Conservation (phyloP, 768 basidiomycete genomes). For the Suillus sp. region DNA sequence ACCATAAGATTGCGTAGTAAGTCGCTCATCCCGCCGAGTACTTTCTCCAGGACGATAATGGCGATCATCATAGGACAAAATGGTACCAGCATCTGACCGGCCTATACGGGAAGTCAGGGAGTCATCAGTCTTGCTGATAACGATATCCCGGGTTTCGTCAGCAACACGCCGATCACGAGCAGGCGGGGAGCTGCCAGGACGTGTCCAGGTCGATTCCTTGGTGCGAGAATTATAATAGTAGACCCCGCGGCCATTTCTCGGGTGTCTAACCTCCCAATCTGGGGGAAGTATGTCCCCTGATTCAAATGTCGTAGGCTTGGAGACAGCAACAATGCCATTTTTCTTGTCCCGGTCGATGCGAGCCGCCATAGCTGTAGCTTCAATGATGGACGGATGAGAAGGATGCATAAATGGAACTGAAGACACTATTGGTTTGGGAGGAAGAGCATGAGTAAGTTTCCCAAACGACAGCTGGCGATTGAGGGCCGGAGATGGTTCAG, state of each 20-base stretch:
- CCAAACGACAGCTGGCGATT: constrained; percentile 32
- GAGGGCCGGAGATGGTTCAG: constrained; percentile 27
- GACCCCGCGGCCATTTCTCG: constrained; percentile 47
- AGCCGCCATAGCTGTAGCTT: constrained; percentile 63
- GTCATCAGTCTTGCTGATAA: constrained; percentile 27
- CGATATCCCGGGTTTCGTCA: constrained; percentile 31
- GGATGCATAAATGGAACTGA: constrained; percentile 54
- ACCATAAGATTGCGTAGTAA: constrained; percentile 22
- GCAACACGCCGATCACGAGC: constrained; percentile 25
- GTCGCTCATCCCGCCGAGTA: constrained; percentile 31
- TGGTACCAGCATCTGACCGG: constrained; percentile 29
- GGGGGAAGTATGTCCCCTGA: constrained; percentile 46
- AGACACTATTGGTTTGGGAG: constrained; percentile 62
- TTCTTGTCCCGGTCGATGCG: constrained; percentile 46
- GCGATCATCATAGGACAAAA: constrained; percentile 59
- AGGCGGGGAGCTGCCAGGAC: constrained; percentile 41
- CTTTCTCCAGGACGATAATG: constrained; percentile 59
- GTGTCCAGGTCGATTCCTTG: constrained; percentile 58
- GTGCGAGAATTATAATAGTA: constrained; percentile 66
- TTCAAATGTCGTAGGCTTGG: constrained; percentile 30
- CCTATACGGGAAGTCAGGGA: constrained; percentile 29
- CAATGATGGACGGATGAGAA: constrained; percentile 59
- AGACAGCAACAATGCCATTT: constrained; percentile 28
- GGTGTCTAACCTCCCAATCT: constrained; percentile 61
- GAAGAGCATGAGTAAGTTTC: constrained; percentile 64